Conservation (phyloP, 2,329 filamentous ascomycete genomes). For the Didymosphaeria variabile region DNA sequence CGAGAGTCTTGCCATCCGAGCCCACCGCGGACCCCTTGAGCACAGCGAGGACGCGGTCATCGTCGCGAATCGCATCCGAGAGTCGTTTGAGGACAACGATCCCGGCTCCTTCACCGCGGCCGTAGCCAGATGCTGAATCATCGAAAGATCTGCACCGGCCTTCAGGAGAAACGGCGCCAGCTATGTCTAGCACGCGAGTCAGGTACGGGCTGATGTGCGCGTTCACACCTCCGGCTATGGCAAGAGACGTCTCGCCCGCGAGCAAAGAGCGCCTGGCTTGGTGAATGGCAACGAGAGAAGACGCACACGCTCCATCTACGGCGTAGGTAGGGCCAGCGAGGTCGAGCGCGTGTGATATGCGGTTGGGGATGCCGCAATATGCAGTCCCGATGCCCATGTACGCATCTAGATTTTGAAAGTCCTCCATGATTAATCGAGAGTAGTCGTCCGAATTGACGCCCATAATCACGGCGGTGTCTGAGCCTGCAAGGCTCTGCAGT, state of each 20-base stretch:
- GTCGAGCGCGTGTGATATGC: slow-evolving; percentile 47
- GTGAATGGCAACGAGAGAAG: slow-evolving; percentile 45
- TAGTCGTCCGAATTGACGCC: slow-evolving; percentile 41
- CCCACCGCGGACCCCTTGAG: slow-evolving; percentile 41
- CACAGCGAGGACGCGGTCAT: slow-evolving; percentile 41
- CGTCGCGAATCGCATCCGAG: slow-evolving; percentile 33
- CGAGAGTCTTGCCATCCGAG: slow-evolving; percentile 45
- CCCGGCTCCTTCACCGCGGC: slow-evolving; percentile 42
- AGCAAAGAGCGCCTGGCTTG: slow-evolving; percentile 42
- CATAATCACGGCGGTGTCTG: slow-evolving; percentile 8
- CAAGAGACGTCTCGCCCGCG: slow-evolving; percentile 32
- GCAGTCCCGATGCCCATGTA: slow-evolving; percentile 55
- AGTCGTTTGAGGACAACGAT: slow-evolving; percentile 43
- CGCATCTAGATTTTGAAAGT: slow-evolving; percentile 48
- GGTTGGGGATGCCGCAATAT: slow-evolving; percentile 48
- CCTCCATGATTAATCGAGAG: slow-evolving; percentile 35
- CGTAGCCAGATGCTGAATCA: slow-evolving; percentile 42
- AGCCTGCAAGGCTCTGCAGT: slow-evolving; percentile 23
- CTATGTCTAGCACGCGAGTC: slow-evolving; percentile 40
- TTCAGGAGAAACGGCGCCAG: slow-evolving; percentile 39
- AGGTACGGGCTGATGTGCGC: slow-evolving; percentile 45
- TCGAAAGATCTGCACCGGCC: slow-evolving; percentile 46
- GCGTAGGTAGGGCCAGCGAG: slow-evolving; percentile 54
- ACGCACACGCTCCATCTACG: slow-evolving; percentile 49
- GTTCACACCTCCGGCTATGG: slow-evolving; percentile 43